Evolutionary conservation across 2,329 filamentous ascomycete species (phyloP).

Genomic region (Fusarium staphyleae): DNA sequence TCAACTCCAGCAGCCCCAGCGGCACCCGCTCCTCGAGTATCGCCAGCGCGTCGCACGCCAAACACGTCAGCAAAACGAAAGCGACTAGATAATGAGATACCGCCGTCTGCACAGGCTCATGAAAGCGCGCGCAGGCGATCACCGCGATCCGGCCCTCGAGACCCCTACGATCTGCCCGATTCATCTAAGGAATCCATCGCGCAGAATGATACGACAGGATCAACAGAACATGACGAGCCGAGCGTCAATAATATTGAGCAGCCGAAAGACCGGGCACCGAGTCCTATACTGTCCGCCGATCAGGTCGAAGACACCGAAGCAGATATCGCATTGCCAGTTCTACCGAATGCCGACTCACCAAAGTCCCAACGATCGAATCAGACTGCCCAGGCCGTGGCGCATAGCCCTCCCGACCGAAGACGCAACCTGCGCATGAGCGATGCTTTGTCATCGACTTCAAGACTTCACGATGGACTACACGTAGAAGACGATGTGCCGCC

Average conservation of each 20-base stretch:
- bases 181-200: slow-evolving; percentile 42
- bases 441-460: slow-evolving; percentile 50
- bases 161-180: slow-evolving; percentile 43
- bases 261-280: slow-evolving; percentile 13
- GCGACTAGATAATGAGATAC: slow-evolving; percentile 44
- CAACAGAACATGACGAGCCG: slow-evolving; percentile 8
- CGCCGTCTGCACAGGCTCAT: slow-evolving; percentile 15
- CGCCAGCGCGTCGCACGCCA: slow-evolving; percentile 50
- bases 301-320: slow-evolving; percentile 9
- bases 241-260: not conserved
- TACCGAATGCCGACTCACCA: slow-evolving; percentile 23
- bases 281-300: slow-evolving; percentile 15
- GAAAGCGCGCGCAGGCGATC: slow-evolving; percentile 28
- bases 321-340: slow-evolving; percentile 33
- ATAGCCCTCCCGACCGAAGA: slow-evolving; percentile 61
- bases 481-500: slow-evolving; percentile 41
- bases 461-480: slow-evolving; percentile 52
- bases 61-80: slow-evolving; percentile 59
- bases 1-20: slow-evolving; percentile 36
- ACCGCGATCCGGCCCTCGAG: slow-evolving; percentile 25
- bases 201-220: slow-evolving; percentile 13
- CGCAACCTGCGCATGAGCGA: slow-evolving; percentile 49
- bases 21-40: slow-evolving; percentile 32
- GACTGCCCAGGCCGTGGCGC: slow-evolving; percentile 35
- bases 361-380: slow-evolving; percentile 22